phyloP scores from a whole-genome alignment of 2,329 filamentous ascomycete genomes.

The Aureobasidium sp. region DNA sequence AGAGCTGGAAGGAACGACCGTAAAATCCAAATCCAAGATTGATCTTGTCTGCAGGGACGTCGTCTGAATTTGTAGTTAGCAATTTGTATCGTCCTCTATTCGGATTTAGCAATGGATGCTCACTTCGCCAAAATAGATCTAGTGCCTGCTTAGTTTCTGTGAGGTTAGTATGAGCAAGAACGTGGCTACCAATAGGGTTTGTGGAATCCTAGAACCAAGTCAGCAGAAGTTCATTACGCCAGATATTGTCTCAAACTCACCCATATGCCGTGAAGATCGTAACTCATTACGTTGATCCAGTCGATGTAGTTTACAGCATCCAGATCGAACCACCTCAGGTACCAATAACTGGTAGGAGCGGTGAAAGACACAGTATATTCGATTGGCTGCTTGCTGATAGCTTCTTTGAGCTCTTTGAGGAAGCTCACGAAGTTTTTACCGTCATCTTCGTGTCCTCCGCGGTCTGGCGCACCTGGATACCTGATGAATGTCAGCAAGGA shows the following conservation, averaged over 20 bases:
- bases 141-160: slow-evolving; percentile 50
- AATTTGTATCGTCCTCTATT: no score
- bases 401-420: slow-evolving; percentile 27
- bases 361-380: slow-evolving; percentile 22
- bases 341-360: slow-evolving; percentile 33
- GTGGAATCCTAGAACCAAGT: no score
- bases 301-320: slow-evolving; percentile 23
- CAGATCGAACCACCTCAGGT: slow-evolving; percentile 37
- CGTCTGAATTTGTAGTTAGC: no score
- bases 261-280: no score
- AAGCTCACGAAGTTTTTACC: slow-evolving; percentile 41
- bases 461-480: slow-evolving; percentile 33
- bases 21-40: slow-evolving; percentile 54
- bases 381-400: slow-evolving; percentile 32
- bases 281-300: slow-evolving; percentile 47
- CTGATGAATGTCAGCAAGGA: no score
- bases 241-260: no score
- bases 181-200: no score
- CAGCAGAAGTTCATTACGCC: no score
- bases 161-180: slow-evolving; percentile 53
- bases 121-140: slow-evolving; percentile 52
- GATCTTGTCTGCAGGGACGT: no score
- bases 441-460: slow-evolving; percentile 43
- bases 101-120: slow-evolving; percentile 42
- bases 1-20: slow-evolving; percentile 39